Base-by-base conservation (phyloP, 805 yeast genomes). In the Kazachstania viticola region DNA sequence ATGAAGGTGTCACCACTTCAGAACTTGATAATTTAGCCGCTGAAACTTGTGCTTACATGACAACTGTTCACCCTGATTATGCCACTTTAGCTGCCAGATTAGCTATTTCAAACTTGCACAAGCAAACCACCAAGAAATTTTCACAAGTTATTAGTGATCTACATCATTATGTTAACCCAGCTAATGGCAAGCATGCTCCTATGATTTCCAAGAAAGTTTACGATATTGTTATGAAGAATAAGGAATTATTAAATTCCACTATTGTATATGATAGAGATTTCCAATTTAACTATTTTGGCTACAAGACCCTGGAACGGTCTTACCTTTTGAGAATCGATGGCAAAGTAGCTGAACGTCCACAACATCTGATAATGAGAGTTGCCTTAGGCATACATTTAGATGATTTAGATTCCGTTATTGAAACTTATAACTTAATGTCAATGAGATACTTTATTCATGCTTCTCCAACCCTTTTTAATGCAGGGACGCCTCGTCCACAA, bases 1-100 rank as follows among this genome's bases (percentile, higher is more conserved):
- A 85, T 58, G 87, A 82, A 49, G 95, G 95, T 45, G 96, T 87
- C 32, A 81, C 83, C 50, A 85, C 95, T 35, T 69, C 74, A 36
- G 95, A 85, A 56, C 63, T 79, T 34, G 81, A 74, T 42, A 71
- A 73, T 45, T 61, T 76, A 28, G 84, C 95, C 27, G 95, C 96
- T 27, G 97, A 88, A 61, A 83, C 95, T 21, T 88, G 94, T 32
- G 95, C 96, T 26, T 79, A 78, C 48, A 79, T 88, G 94, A 83
- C 95, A 35, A 87, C 95, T 12, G 73, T 80, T 40, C 97, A 88
- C 58, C 96, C 96, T n/a, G 96, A 88, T 61, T 87, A 88, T 48
- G 94, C 95, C 21, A 74, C 75, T 26, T 68, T 85, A 45, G 95
- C 95, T 33, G 96, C 96, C 16, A 75, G 97, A 60, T 75, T 88